phyloP scores from a whole-genome alignment of 1,284 basidiomycete genomes.

The Leccinum solheimii region DNA sequence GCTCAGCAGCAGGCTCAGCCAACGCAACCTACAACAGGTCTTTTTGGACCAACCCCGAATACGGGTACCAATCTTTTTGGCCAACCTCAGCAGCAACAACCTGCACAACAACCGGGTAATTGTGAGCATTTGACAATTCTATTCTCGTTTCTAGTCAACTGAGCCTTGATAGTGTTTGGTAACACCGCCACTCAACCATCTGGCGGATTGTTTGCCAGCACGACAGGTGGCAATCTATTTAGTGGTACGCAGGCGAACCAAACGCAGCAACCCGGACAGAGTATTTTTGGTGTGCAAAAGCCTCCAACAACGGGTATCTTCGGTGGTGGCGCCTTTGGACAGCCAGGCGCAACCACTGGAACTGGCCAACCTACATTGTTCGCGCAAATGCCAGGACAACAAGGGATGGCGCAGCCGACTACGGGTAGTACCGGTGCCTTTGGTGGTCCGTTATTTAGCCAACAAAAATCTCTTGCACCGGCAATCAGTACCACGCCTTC shows the following conservation, averaged over 20 bases:
- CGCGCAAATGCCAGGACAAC: slow-evolving; percentile 42
- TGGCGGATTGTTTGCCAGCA: slow-evolving; percentile 37
- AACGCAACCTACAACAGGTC: slow-evolving; percentile 35
- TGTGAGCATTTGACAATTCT: slow-evolving; percentile 25
- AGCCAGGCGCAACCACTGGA: slow-evolving; percentile 36
- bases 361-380: slow-evolving; percentile 40
- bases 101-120: slow-evolving; percentile 36
- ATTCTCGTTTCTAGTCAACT: slow-evolving; percentile 2
- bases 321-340: slow-evolving; percentile 34
- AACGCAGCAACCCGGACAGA: slow-evolving; percentile 35
- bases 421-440: slow-evolving; percentile 35
- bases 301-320: slow-evolving; percentile 35
- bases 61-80: slow-evolving; percentile 41
- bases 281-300: slow-evolving; percentile 38
- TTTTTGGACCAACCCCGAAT: slow-evolving; percentile 37
- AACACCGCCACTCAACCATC: slow-evolving; percentile 25
- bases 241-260: slow-evolving; percentile 41
- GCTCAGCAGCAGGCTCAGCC: slow-evolving; percentile 34
- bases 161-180: slow-evolving; percentile 28
- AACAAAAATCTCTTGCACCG: slow-evolving; percentile 40
- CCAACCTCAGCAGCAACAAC: slow-evolving; percentile 36
- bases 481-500: slow-evolving; percentile 39
- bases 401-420: slow-evolving; percentile 33
- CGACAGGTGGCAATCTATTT: slow-evolving; percentile 46
- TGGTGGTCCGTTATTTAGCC: slow-evolving; percentile 45